These are phyloP conservation scores for Sparassis latifolia DNA, from an alignment of 1,284 basidiomycete species.

Conservation along the genomic window DNA sequence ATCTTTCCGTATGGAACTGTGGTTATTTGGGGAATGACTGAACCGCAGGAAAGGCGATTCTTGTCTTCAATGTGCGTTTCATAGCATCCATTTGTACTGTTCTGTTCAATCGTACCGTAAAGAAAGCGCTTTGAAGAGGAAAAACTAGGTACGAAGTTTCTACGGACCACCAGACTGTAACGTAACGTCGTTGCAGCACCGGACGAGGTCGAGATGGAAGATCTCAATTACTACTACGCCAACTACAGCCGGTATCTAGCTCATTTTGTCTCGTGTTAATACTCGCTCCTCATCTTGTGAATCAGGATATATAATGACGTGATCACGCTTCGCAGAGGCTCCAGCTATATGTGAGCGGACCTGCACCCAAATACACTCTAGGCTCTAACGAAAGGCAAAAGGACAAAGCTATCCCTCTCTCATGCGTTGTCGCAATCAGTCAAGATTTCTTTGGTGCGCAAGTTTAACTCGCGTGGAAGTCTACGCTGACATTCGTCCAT, in stretches of 20 bases:
- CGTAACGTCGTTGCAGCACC: conserved; percentile 42
- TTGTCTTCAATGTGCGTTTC: conserved; percentile 75
- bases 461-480: not conserved
- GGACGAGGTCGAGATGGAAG: conserved; percentile 90
- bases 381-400: conserved; percentile 23
- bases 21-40: conserved; percentile 97
- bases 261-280: conserved; percentile 3
- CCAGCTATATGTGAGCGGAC: conserved; percentile 81
- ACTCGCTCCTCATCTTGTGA: not conserved
- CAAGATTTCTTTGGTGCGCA: conserved; percentile 82
- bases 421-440: conserved; percentile 95
- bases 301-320: conserved; percentile 95
- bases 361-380: too few relatives aligned
- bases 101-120: conserved; percentile 2
- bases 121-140: conserved; percentile 94
- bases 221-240: conserved; percentile 95
- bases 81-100: not conserved
- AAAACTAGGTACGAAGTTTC: conserved; percentile 53
- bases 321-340: conserved; percentile 90
- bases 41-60: conserved; percentile 85
- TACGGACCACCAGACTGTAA: not conserved
- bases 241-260: conserved; percentile 79
- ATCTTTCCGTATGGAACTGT: conserved; percentile 92
- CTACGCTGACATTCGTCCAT: not conserved
- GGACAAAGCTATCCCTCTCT: conserved; percentile 93